Conservation (phyloP, 495 filamentous ascomycete genomes). For the Pseudomonodictys pantanalensis region DNA sequence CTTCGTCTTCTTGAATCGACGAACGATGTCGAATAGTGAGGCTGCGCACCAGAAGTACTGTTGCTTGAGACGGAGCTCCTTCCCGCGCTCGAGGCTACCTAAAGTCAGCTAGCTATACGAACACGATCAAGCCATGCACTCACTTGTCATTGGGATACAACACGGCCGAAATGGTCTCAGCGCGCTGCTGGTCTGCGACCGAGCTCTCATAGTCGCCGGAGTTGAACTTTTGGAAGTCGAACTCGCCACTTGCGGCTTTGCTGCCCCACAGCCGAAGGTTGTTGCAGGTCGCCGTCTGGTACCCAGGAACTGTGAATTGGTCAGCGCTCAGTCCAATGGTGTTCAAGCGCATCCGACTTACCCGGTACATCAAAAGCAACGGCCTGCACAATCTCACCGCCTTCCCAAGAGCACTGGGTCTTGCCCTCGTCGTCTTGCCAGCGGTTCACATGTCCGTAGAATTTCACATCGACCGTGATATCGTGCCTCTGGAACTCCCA, state of each 20-base stretch:
- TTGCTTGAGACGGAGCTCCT: conserved; percentile 96
- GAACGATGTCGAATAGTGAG: conserved; percentile 91
- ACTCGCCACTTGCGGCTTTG: conserved; percentile 94
- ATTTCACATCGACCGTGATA: conserved; percentile 92
- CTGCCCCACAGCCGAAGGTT: conserved; percentile 96
- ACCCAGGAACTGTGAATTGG: conserved; percentile 67
- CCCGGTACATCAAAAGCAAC: conserved; percentile 92
- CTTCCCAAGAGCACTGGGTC: conserved; percentile 71
- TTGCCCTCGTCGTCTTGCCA: conserved; percentile 73
- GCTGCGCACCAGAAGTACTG: conserved; percentile 99
- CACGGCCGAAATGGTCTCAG: conserved; percentile 96
- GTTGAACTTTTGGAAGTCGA: conserved; percentile 99
- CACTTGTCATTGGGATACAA: conserved; percentile 94
- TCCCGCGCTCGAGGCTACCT: conserved; percentile 73
- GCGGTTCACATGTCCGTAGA: conserved; percentile 81
- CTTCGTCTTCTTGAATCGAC: conserved; percentile 95
- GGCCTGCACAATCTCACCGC: conserved; percentile 87
- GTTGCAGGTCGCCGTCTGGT: conserved; percentile 84
- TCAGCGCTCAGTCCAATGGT: conserved; percentile 9
- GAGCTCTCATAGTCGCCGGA: conserved; percentile 96
- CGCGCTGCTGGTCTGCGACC: conserved; percentile 90
- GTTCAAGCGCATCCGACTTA: conserved; percentile 19
- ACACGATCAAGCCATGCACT: not conserved
- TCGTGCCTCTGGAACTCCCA: conserved; percentile 98
- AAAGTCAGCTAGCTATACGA: conserved; percentile 1